Conservation (phyloP, 176 grass and related monocot genomes). For the Oryza australiensis region DNA sequence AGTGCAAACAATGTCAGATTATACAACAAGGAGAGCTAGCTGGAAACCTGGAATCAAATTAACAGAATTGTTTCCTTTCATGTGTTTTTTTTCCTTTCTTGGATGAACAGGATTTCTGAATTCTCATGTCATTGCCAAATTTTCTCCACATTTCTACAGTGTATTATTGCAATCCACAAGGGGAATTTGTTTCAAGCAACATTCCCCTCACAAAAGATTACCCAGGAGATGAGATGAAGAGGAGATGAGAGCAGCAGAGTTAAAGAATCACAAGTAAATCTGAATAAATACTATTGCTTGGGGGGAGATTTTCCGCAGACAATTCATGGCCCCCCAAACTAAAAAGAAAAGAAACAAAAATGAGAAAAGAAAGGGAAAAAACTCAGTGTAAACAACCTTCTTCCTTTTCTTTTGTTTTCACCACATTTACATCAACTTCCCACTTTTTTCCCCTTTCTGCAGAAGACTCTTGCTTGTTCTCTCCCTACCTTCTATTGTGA, state of each 20-base stretch:
- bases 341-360: slow-evolving; percentile 32
- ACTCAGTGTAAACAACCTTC: slow-evolving; percentile 40
- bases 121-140: slow-evolving; percentile 7
- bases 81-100: background rate
- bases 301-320: slow-evolving; percentile 32
- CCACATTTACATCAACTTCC: slow-evolving; percentile 73
- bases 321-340: slow-evolving; percentile 41
- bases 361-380: slow-evolving; percentile 17
- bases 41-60: too few species aligned
- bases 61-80: background rate
- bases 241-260: background rate
- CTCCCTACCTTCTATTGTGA: slow-evolving; percentile 54
- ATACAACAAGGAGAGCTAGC: background rate
- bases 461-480: background rate
- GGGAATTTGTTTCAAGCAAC: background rate
- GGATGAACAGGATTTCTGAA: background rate
- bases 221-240: background rate
- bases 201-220: slow-evolving; percentile 2
- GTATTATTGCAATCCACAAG: slow-evolving; percentile 41
- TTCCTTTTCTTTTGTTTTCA: slow-evolving; percentile 41
- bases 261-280: slow-evolving; percentile 60
- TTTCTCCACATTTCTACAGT: background rate
- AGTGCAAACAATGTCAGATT: background rate
- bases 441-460: background rate
- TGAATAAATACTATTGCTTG: slow-evolving; percentile 57